Base-by-base conservation (phyloP, 768 basidiomycete genomes). In the Boletus barrowsii region DNA sequence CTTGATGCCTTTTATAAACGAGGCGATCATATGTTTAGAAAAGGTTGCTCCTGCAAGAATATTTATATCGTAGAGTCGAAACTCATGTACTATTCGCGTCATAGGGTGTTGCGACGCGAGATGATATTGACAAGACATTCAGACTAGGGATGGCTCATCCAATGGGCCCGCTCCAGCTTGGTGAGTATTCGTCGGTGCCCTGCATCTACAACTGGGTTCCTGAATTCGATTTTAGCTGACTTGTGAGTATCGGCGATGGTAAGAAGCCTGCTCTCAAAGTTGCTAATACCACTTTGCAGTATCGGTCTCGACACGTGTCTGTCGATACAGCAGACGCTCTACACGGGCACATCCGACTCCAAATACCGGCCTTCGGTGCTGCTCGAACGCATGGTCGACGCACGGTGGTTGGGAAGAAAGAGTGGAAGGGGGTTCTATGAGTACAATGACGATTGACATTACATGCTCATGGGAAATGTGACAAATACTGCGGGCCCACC, bases 261-360 rank as follows among this genome's bases (percentile, higher is more conserved):
- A 9, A 17, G 17, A 18, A 33, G 15, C 3, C 10, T 39, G 37
- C 14, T 17, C 20, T 18, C 13, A 11, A 24, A 15, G 37, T 10
- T 20, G 9, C 49, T 58, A 3, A 53, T 24, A 35, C 18, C 0
- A 18, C 3, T 33, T 29, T 7, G 22, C 30, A 94, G 93, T 74
- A 96, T 98, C 58, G 95, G 95, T n/a, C 84, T 98, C 24, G 96
- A 98, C 67, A 98, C 95, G 10, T 98, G 96, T 69, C 82, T 97
- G 13, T 85, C 90, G 4, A 97, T 97, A 64, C 93, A 96, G 63
- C 83, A 90, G 67, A 93, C 92, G 0, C 79, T 97, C 6, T 90
- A 94, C 60, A 81, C 80, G 47, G 93, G 93, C 53, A 96, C 93
- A 10, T 83, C 89, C 0, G 96, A 98, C 72, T 90, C 89, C 10